Conservation (phyloP, 2,329 filamentous ascomycete species). For the Colletotrichum eremochloae region DNA sequence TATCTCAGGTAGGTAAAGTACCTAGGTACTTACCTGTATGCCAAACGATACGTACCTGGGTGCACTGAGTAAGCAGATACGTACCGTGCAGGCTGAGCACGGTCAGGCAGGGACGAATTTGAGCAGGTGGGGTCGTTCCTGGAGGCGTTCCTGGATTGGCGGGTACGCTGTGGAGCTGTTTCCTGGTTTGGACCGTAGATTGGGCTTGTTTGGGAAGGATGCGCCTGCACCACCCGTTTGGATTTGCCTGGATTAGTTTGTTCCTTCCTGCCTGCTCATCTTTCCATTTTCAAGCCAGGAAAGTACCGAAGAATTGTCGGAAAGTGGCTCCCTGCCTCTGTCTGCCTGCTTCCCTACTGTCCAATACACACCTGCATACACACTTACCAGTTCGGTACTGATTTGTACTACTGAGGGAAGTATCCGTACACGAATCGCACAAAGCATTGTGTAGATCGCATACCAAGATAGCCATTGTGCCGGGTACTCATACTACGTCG, state of each 20-base stretch:
- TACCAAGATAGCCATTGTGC: not conserved
- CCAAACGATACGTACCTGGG: no score
- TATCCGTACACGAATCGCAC: not conserved
- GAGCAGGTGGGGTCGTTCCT: conserved; percentile 16
- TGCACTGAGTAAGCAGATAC: not conserved
- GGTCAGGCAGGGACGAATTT: conserved; percentile 11
- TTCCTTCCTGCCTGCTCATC: not conserved
- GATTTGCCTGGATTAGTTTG: conserved; percentile 9
- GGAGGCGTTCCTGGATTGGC: conserved; percentile 38
- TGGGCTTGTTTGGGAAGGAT: conserved; percentile 21
- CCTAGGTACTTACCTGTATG: no score
- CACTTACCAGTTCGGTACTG: no score
- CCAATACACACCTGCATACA: no score
- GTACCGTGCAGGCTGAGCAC: not conserved
- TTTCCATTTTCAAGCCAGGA: no score
- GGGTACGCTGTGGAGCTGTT: conserved; percentile 8
- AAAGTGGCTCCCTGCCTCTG: not conserved
- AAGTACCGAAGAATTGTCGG: no score
- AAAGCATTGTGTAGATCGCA: not conserved
- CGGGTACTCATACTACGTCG: not conserved
- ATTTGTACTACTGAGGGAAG: no score
- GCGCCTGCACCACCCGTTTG: conserved; percentile 8
- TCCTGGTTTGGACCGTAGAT: conserved; percentile 13
- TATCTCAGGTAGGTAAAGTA: no score
- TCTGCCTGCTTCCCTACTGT: not conserved